A percentile compares a stretch with the other conserved stretches of the same genome.
Conservation (phyloP, 2,329 filamentous ascomycete genomes). For the Xylaria sp. region DNA sequence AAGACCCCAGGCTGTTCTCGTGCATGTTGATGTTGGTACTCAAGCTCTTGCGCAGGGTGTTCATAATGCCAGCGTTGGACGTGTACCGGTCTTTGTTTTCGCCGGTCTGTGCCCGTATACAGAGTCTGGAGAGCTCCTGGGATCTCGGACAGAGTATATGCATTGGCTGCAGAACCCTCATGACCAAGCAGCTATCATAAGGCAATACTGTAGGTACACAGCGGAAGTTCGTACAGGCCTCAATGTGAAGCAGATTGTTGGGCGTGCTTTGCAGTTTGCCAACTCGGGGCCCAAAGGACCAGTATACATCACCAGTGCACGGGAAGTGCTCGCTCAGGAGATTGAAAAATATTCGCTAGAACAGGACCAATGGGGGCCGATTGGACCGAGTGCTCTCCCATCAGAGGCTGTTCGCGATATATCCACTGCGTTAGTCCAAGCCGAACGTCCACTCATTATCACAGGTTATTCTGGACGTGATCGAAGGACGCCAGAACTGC, state of each 20-base stretch:
- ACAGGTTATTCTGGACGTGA: conserved; percentile 57
- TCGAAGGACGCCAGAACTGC: conserved; percentile 47
- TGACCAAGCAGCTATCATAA: conserved; percentile 74
- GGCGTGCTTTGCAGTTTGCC: conserved; percentile 73
- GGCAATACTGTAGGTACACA: conserved; percentile 74
- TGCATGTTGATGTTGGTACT: conserved; percentile 80
- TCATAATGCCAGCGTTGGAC: conserved; percentile 74
- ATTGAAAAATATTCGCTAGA: conserved; percentile 34
- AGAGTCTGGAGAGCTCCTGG: conserved; percentile 72
- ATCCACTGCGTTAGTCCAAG: conserved; percentile 49
- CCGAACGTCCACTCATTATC: conserved; percentile 54
- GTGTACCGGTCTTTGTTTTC: conserved; percentile 74
- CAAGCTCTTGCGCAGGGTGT: conserved; percentile 75
- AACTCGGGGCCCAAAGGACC: conserved; percentile 71
- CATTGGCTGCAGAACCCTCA: conserved; percentile 82
- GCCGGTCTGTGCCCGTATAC: conserved; percentile 76
- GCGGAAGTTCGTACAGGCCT: conserved; percentile 74
- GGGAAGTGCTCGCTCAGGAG: conserved; percentile 76
- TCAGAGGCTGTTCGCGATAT: conserved; percentile 50
- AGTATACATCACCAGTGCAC: conserved; percentile 69
- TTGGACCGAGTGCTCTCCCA: conserved; percentile 38
- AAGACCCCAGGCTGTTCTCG: conserved; percentile 72
- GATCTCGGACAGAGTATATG: conserved; percentile 75
- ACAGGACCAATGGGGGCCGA: conserved; percentile 34
- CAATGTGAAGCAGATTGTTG: conserved; percentile 78